Percentiles rank a stretch among this genome's conserved stretches.
Conservation (phyloP, 345 rosid species). For the Combretum micranthum region DNA sequence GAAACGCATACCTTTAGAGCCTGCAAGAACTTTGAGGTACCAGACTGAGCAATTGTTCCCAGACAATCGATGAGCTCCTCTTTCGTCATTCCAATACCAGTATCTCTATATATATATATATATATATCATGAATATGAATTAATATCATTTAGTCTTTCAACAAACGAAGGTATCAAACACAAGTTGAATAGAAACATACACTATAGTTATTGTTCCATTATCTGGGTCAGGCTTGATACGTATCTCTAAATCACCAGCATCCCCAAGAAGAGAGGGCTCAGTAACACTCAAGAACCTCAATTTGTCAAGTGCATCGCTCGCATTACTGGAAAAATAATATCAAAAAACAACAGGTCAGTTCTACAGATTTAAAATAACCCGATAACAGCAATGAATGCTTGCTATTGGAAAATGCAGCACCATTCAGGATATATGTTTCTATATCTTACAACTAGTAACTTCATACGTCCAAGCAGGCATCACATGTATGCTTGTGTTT, state of each 20-base stretch:
- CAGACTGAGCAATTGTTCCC: slow-evolving; percentile 99
- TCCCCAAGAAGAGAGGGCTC: slow-evolving; percentile 90
- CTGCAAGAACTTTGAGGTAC: slow-evolving; percentile 89
- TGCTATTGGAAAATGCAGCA: background rate
- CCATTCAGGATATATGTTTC: background rate
- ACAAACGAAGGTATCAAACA: background rate
- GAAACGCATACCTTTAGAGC: slow-evolving; percentile 61
- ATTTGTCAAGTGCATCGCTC: slow-evolving; percentile 97
- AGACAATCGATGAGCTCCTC: slow-evolving; percentile 95
- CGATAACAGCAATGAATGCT: too few relatives aligned
- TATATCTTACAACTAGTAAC: background rate
- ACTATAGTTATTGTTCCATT: slow-evolving; percentile 81
- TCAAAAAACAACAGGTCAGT: slow-evolving; percentile 8
- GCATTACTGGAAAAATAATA: slow-evolving; percentile 59
- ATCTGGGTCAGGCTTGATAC: slow-evolving; percentile 82
- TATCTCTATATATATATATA: slow-evolving; percentile 47
- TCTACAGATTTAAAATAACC: too few relatives aligned
- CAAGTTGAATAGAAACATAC: slow-evolving; percentile 23
- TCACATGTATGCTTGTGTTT: background rate
- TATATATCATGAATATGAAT: background rate
- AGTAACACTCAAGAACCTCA: slow-evolving; percentile 90
- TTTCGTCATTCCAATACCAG: slow-evolving; percentile 98
- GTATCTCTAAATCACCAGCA: slow-evolving; percentile 82
- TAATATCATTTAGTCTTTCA: background rate
- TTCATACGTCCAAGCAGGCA: too few relatives aligned